Base-by-base conservation (phyloP, 1,284 basidiomycete genomes). In the Kalmanozyma brasiliensis region DNA sequence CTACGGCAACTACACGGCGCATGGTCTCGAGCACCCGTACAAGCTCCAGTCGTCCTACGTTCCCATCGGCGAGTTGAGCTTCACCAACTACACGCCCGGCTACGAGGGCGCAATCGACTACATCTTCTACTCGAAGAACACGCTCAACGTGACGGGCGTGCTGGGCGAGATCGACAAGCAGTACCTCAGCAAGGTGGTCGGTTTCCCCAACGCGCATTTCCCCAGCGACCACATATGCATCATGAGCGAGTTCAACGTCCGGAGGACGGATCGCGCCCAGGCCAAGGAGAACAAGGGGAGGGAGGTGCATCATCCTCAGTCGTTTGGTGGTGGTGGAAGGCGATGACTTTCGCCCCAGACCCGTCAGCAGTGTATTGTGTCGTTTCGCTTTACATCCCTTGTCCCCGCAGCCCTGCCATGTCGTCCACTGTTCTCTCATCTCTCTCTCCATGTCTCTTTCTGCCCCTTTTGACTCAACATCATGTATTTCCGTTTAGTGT, bases 151-250 rank as follows among this genome's bases (percentile, higher is more conserved):
- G 19, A 93, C 90, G 58, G 90, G 90, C 17, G 88, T 97, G 35
- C 85, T 98, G 42, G 92, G 93, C 17, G 92, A 92, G 81, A 89
- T 98, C 52, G 94, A 98, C 82, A 87, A 86, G 77, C 83, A 83
- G 24, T 99, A 99, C 85, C 83, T 98, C 76, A 88, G 90, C 77
- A 94, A 93, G 84, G 89, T 89, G 10, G 94, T 98, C 49, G 96
- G 96, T 26, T 98, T 98, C 87, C 95, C 95, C 36, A 96, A 97
- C 82, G 89, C 90, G 8, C 93, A 97, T 82, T 96, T 94, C 86
- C 93, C 94, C 11, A 79, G 76, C 26, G 81, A 82, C 23, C 72
- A 77, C 47, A 69, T 81, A 24, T 82, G 80, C 64, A 79, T 82
- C 33, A 66, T 82, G 49, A 61, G 73, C 49, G 80, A 82, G 60